Base-by-base conservation (phyloP, 2,329 filamentous ascomycete genomes). In the Neofusicoccum laricinum region DNA sequence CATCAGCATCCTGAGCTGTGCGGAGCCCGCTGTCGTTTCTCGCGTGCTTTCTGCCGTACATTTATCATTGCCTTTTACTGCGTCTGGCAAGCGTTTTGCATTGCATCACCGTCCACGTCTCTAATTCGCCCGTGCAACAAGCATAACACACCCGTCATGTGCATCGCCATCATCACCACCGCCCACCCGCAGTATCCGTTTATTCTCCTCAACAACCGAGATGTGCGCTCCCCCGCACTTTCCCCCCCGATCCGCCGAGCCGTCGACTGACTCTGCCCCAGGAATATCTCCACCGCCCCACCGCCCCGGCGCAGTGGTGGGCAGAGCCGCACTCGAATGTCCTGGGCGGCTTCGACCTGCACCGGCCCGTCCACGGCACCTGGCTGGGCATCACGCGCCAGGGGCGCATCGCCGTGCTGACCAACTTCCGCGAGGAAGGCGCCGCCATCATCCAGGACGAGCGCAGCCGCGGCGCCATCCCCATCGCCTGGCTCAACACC, bases 221-320 rank as follows among this genome's bases (percentile, higher is more conserved):
- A 84, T 74, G 78, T 79, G 73, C 61, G 68, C 17, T 40, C 41
- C 10, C 7, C 36, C 32, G 12, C 2, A 40, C 50, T 30, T 19
- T 17, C 15, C 10, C 61, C 61, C 17, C 32, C 6, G 17, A 19
- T 14, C 17, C 30, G 19, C 36, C 25, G 25, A 30, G 25, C 25
- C 25, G 6, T 8, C 21, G n/a, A 36, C 61, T 64, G 50, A 64
- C 6, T 12, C 12, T 30, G 2, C 3, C 10, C 8, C 67, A 86
- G 84, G 87, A 89, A 78, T 89, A 84, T 68, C 79, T 89, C 59
- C 80, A 80, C 66, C 84, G 87, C 38, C 86, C 86, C 58, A 89
- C 87, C 21, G 81, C 84, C 36, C 76, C 77, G 38, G 85, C 84
- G 65, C 75, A 79, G 68, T 89, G 85, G 85, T 89, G 87, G 87